Evolutionary conservation across 768 basidiomycete genomes (phyloP).

Genomic region (Cytidiella melzeri): DNA sequence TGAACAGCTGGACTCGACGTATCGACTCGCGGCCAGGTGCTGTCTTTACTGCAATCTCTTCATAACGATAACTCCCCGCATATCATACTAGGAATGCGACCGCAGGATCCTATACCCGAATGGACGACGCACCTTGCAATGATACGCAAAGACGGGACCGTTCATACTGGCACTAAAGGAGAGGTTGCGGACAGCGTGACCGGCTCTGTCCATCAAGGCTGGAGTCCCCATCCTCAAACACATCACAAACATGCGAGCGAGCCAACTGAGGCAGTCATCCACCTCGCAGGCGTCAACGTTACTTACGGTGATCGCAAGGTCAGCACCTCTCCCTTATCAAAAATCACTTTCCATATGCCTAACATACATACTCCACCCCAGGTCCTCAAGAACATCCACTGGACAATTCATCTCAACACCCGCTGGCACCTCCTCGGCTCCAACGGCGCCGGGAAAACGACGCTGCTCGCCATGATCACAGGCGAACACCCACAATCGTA

Average conservation of each 20-base stretch:
- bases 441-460: constrained; percentile 96
- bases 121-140: constrained; percentile 68
- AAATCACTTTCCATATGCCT: no score
- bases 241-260: neutral
- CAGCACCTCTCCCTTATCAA: neutral
- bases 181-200: constrained; percentile 31
- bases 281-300: constrained; percentile 63
- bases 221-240: neutral
- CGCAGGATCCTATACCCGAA: constrained; percentile 65
- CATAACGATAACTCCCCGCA: constrained; percentile 39
- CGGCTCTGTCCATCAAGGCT: constrained; percentile 2
- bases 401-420: constrained; percentile 78
- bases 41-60: constrained; percentile 50
- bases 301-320: constrained; percentile 63
- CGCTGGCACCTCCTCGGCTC: constrained; percentile 87
- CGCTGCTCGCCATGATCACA: constrained; percentile 81
- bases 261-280: constrained; percentile 41
- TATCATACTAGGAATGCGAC: constrained; percentile 59
- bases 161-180: constrained; percentile 46
- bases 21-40: constrained; percentile 47
- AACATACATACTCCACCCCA: constrained; percentile 24
- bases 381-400: constrained; percentile 74
- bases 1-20: constrained; percentile 73
- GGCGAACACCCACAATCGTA: constrained; percentile 97
- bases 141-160: constrained; percentile 37